Evolutionary conservation across 2,329 filamentous ascomycete genomes (phyloP).

Genomic region (Aspergillus transmontanensis): DNA sequence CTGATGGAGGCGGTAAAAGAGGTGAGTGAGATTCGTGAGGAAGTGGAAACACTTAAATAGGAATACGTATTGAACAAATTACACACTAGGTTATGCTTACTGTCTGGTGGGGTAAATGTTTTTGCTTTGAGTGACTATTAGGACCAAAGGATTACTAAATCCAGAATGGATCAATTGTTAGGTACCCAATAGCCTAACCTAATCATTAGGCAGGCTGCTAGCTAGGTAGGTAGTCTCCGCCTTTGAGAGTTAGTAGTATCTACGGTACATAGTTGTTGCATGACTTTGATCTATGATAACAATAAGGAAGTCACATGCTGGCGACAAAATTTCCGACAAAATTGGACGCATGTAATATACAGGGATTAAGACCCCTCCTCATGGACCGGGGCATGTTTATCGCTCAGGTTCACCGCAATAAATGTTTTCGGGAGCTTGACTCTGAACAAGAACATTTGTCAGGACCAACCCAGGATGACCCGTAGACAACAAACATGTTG

Average conservation of each 20-base stretch:
- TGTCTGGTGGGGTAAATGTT: not conserved
- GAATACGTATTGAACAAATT: too few species aligned
- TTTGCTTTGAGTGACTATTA: not conserved
- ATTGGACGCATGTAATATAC: not conserved
- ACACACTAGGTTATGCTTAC: not conserved
- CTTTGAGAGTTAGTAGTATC: not conserved
- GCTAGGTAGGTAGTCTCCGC: not conserved
- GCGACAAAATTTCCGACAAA: not conserved
- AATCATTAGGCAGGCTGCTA: not conserved
- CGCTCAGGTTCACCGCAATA: slow-evolving; percentile 54
- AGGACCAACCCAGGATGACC: not conserved
- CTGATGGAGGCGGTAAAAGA: not conserved
- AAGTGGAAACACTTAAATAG: not conserved
- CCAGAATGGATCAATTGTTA: not conserved
- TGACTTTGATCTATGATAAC: not conserved
- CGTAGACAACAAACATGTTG: not conserved
- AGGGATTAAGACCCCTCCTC: not conserved
- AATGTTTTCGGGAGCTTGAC: slow-evolving; percentile 57
- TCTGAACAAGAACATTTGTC: slow-evolving; percentile 27
- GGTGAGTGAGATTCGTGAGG: not conserved
- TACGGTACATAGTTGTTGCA: not conserved
- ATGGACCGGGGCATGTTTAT: slow-evolving; percentile 45
- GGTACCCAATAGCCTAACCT: not conserved
- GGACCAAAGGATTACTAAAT: not conserved
- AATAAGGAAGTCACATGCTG: not conserved